Conservation (phyloP, 495 filamentous ascomycete species). For the Aspergillus cristatus region DNA sequence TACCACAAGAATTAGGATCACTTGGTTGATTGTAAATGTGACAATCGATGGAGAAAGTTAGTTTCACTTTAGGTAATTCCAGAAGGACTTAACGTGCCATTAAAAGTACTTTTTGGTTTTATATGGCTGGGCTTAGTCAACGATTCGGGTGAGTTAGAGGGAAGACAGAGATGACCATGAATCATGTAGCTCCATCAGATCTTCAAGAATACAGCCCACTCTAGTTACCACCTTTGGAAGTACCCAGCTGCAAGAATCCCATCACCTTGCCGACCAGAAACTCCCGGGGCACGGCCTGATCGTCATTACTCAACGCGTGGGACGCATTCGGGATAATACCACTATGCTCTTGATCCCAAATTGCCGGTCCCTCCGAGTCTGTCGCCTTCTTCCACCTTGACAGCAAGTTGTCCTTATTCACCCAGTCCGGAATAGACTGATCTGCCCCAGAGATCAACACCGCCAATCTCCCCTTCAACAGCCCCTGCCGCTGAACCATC, state of each 20-base stretch:
- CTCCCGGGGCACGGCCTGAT: conserved; percentile 33
- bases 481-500: conserved; percentile 36
- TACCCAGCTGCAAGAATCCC: conserved; percentile 21
- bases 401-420: conserved; percentile 58
- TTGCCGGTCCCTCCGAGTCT: conserved; percentile 11
- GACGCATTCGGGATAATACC: conserved; percentile 36
- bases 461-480: conserved; percentile 37
- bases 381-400: conserved; percentile 54
- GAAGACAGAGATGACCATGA: too few relatives aligned
- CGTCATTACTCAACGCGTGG: conserved; percentile 37
- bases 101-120: too few relatives aligned
- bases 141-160: too few relatives aligned
- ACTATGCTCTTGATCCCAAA: conserved; percentile 32
- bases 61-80: too few relatives aligned
- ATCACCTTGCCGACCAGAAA: conserved; percentile 29
- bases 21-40: too few relatives aligned
- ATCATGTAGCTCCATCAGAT: too few relatives aligned
- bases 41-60: too few relatives aligned
- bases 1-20: too few relatives aligned
- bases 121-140: too few relatives aligned
- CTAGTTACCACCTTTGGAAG: too few relatives aligned
- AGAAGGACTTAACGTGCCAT: too few relatives aligned
- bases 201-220: too few relatives aligned
- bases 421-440: conserved; percentile 51
- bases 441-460: conserved; percentile 61